Evolutionary conservation across 192 early-diverging fungal species (phyloP).

Genomic region (Dimargaris cristalligena): DNA sequence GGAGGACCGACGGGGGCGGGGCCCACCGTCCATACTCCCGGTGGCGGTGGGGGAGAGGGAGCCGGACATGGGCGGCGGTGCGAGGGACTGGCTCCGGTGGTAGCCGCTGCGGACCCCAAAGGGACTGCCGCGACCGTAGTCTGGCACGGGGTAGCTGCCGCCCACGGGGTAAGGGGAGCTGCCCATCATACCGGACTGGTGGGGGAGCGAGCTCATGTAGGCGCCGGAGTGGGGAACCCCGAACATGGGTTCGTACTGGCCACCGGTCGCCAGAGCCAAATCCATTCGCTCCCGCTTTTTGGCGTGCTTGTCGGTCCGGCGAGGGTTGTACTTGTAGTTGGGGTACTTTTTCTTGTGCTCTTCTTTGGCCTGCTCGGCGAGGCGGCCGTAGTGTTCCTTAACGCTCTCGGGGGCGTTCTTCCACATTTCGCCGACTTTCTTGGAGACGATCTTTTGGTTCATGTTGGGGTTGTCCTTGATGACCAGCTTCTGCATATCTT

Average conservation of each 20-base stretch:
- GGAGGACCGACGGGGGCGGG: not conserved
- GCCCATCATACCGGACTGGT: not conserved
- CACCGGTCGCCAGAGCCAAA: not conserved
- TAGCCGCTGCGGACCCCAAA: not conserved
- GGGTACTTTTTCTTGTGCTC: constrained; percentile 33
- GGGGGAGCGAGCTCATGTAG: not conserved
- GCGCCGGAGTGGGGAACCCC: not conserved
- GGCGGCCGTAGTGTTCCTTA: constrained; percentile 31
- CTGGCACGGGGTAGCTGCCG: not conserved
- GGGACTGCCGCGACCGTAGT: not conserved
- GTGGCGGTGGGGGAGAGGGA: not conserved
- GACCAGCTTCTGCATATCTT: constrained; percentile 33
- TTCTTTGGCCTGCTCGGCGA: constrained; percentile 31
- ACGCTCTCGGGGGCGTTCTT: constrained; percentile 24
- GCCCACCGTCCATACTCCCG: not conserved
- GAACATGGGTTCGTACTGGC: not conserved
- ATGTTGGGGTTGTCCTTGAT: constrained; percentile 30
- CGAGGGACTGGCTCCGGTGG: not conserved
- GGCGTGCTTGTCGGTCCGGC: constrained; percentile 2
- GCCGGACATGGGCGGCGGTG: too few species aligned
- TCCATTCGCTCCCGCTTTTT: not conserved
- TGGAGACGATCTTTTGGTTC: constrained; percentile 35
- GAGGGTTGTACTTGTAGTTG: constrained; percentile 38
- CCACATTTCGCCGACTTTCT: constrained; percentile 39
- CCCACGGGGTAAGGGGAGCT: not conserved